Evolutionary conservation across 768 basidiomycete species (phyloP), one percentile per base, ranked within the genome.

Genomic region (Cystobasidium tubakii): DNA sequence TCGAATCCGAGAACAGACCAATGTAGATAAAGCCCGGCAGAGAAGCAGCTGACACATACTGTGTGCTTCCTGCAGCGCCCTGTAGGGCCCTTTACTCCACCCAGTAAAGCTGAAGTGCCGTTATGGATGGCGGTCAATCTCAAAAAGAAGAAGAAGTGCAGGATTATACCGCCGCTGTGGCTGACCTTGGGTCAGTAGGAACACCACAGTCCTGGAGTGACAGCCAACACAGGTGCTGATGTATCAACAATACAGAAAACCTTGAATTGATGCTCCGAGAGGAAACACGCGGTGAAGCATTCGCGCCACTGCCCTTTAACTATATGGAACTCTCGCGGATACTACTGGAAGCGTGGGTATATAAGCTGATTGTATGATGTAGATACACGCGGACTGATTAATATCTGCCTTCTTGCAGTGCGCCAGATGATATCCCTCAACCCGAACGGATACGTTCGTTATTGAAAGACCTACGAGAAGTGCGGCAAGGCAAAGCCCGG

Each of bases 41-140:
- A 17, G 25, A 27, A 23, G 25, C 9, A 62, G 54, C 46, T 50
- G 21, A 50, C 10, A 67, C 25, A 53, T 67, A 15, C 44, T 33
- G 54, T 19, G 13, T 25, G 44, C n/a, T 13, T 7, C 27, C 17
- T 44, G 39, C 42, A 75, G 75, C 27, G 62, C 66, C 88, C 89
- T 66, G 96, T 92, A 78, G 96, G 96, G 1, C 95, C 96, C 23
- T 86, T 99, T 66, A 85, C 88, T 6, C 94, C 96, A 0, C 95
- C 95, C 4, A 85, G 87, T 73, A 89, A 90, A 81, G 85, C 88
- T 43, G 85, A 85, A 76, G 87, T 98, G n/a, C 96, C 96, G 0
- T 83, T 98, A 1, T 99, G 96, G 96, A 88, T 99, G 84, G 96
- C 95, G 0, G 83, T 90, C 1, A 92, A 95, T 79, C 83, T 98